Evolutionary conservation across 768 basidiomycete genomes (phyloP).

Genomic region (Russula lepida): DNA sequence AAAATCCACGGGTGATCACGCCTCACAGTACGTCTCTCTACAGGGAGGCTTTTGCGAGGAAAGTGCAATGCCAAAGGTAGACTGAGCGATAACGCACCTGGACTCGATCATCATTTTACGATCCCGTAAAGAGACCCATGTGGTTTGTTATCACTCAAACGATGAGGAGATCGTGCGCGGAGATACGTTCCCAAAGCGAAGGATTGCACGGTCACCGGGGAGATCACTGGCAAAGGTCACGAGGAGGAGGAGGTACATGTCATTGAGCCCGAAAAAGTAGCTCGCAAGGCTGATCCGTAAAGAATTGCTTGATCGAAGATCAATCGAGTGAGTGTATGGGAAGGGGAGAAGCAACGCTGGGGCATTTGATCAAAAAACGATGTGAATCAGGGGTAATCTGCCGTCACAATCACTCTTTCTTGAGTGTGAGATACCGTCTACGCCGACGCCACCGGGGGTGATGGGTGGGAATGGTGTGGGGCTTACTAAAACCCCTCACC

Average conservation of each 20-base stretch:
- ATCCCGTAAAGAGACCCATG: neutral
- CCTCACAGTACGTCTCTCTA: neutral
- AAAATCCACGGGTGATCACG: neutral
- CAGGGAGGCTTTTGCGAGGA: neutral
- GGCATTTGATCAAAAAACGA: neutral
- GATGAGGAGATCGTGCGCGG: neutral
- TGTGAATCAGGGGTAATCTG: slow-evolving; percentile 5
- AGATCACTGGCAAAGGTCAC: neutral
- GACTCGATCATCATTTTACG: neutral
- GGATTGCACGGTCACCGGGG: neutral
- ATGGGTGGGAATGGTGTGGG: neutral
- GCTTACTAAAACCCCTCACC: neutral
- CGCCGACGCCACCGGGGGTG: neutral
- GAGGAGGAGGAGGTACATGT: neutral
- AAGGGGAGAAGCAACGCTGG: neutral
- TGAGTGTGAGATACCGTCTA: neutral
- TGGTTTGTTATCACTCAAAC: neutral
- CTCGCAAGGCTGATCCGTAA: neutral
- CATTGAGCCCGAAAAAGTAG: neutral
- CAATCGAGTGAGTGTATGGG: neutral
- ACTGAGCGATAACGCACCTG: neutral
- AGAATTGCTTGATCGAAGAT: neutral
- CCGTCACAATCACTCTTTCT: neutral
- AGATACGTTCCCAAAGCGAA: neutral
- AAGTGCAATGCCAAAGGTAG: neutral